Percentiles rank a stretch among this genome's conserved stretches.
Evolutionary conservation across 2,329 filamentous ascomycete species (phyloP).

Genomic region (Sordariomycetes sp.): DNA sequence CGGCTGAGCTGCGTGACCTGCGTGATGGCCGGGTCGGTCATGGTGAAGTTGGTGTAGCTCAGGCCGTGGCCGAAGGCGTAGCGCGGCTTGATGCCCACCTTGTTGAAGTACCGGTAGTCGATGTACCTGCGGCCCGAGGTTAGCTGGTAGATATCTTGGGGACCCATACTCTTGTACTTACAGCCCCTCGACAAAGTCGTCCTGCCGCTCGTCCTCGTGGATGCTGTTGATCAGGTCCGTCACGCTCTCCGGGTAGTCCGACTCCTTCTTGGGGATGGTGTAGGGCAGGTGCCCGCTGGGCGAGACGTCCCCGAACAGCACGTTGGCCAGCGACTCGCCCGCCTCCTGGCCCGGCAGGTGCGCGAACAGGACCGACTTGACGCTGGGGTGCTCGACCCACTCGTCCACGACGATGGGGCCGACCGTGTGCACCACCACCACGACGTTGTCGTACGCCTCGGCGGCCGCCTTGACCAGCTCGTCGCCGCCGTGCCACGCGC

Average conservation of each 20-base stretch:
- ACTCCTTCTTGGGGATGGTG: conserved; percentile 60
- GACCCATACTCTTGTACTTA: background rate
- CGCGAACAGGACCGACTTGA: conserved; percentile 74
- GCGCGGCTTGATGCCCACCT: conserved; percentile 58
- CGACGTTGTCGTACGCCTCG: conserved; percentile 35
- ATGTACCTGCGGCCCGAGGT: conserved; percentile 39
- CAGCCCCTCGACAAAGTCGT: conserved; percentile 72
- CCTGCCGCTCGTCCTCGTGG: conserved; percentile 36
- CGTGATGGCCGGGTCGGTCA: conserved; percentile 38
- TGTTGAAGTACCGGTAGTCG: conserved; percentile 86
- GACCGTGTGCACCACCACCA: conserved; percentile 83
- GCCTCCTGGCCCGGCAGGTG: conserved; percentile 82
- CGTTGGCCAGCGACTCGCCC: conserved; percentile 68
- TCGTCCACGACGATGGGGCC: conserved; percentile 72
- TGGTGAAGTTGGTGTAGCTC: conserved; percentile 65
- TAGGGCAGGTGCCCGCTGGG: conserved; percentile 76
- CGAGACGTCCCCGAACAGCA: conserved; percentile 69
- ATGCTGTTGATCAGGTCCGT: conserved; percentile 33
- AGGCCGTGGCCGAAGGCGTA: conserved; percentile 84
- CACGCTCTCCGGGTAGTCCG: conserved; percentile 59
- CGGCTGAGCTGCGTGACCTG: conserved; percentile 30
- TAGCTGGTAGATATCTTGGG: background rate
- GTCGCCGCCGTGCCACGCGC: conserved; percentile 67
- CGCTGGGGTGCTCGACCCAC: conserved; percentile 66
- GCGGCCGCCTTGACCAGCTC: conserved; percentile 64